Base-by-base conservation (phyloP, 495 filamentous ascomycete genomes). In the Xylaria cubensis region DNA sequence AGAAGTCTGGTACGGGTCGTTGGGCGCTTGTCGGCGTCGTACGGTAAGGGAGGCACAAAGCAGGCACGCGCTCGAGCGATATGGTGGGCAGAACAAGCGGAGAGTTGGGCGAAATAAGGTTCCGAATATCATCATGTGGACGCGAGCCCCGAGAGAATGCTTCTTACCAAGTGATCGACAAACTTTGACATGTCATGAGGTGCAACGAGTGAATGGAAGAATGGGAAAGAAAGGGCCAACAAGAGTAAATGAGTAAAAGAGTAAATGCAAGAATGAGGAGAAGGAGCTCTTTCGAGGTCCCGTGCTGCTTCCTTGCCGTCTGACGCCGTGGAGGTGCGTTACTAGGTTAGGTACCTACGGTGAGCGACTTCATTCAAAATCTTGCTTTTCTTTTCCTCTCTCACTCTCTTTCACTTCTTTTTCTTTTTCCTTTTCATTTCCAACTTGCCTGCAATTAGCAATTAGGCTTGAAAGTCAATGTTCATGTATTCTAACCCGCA, bases 301-400 rank as follows among this genome's bases (percentile, higher is more conserved):
- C 21, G 41, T 48, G 41, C 42, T 65, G 24, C 63, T 67, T 46
- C 64, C 44, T 46, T 56, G n/a, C 10, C 21, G 13, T 42, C 34
- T 29, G 69, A 53, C 48, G 69, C 59, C 48, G 69, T 62, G 26
- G 34, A 56, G 21, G 21, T 56, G 59, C 59, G 44, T 46, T 71
- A n/a, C n/a, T n/a, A 32, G 46, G 56, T 70, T 36, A 46, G 36
- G 24, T 55, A 21, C 48, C 24, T 55, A 19, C 53, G 34, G 55
- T 62, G 36, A 50, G 67, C 56, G 29, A 36, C 53, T 41, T 44
- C 59, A 36, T 56, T 48, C 74, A 26, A 62, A 56, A 72, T 74
- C 74, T 62, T 72, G 73, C 70, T 74, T 75, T 74, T 48, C 29
- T 21, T 68, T 55, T 58, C 64, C 39, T 74, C 56, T 67, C 44